phyloP scores from a whole-genome alignment of 306 rosid genomes.

The Cajanus cajan region DNA sequence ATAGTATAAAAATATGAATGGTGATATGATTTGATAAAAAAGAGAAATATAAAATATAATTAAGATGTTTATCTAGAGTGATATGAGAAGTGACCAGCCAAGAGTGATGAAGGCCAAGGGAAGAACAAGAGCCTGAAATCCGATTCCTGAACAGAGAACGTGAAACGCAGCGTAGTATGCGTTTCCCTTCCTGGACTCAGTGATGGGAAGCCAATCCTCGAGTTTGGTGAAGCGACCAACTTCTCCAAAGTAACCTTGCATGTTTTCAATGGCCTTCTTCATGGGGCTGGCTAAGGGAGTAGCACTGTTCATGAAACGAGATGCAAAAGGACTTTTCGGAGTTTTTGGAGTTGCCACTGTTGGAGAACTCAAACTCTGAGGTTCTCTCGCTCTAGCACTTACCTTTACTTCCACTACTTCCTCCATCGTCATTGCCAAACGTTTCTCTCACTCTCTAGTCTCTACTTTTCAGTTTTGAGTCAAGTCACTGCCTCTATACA shows the following conservation, averaged over 20 bases:
- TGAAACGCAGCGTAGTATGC: constrained; percentile 74
- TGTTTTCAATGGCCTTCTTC: constrained; percentile 58
- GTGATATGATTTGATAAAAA: too few species aligned
- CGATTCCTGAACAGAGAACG: constrained; percentile 60
- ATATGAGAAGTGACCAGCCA: constrained; percentile 44
- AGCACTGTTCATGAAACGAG: constrained; percentile 31
- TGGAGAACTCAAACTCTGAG: not conserved
- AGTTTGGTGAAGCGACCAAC: constrained; percentile 63
- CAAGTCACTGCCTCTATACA: not conserved
- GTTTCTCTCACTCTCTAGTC: not conserved
- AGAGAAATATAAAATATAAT: too few species aligned
- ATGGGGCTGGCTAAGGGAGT: constrained; percentile 60
- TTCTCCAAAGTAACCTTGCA: constrained; percentile 57
- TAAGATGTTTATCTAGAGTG: too few species aligned
- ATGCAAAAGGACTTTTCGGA: constrained; percentile 40
- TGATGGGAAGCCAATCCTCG: constrained; percentile 84
- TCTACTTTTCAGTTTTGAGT: not conserved
- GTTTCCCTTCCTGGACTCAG: constrained; percentile 64
- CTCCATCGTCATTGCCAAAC: constrained; percentile 21
- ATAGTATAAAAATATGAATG: too few species aligned
- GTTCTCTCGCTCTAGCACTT: not conserved
- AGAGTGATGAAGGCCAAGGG: constrained; percentile 64
- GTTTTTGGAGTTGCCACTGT: constrained; percentile 27
- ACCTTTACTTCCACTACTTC: constrained; percentile 35
- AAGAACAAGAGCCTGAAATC: constrained; percentile 70